Conservation (phyloP, 2,329 filamentous ascomycete genomes). For the Alternaria infectoria region DNA sequence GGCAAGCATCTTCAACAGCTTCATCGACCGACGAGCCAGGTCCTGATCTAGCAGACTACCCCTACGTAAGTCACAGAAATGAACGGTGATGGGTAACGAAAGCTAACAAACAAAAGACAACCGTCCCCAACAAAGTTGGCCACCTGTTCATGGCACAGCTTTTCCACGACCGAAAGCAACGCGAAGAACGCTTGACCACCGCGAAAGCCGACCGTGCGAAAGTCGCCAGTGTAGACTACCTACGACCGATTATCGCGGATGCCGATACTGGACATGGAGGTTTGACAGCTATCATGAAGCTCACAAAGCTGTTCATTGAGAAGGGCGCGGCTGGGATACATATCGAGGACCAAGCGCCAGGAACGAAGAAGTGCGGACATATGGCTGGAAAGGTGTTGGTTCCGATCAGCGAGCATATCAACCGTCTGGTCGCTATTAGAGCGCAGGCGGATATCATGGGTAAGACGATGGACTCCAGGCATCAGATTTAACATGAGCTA, state of each 20-base stretch:
- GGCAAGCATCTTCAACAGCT: conserved; percentile 97
- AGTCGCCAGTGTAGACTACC: conserved; percentile 85
- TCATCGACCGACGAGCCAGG: conserved; percentile 95
- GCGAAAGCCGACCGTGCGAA: conserved; percentile 75
- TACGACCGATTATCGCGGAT: conserved; percentile 94
- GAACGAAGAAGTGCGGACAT: conserved; percentile 99
- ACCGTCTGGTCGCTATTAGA: conserved; percentile 92
- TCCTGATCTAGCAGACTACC: conserved; percentile 97
- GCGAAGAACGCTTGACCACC: conserved; percentile 85
- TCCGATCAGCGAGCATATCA: conserved; percentile 97
- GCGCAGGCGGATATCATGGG: conserved; percentile 99
- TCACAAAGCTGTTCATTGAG: conserved; percentile 97
- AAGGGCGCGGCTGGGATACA: conserved; percentile 97
- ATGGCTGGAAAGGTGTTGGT: conserved; percentile 99
- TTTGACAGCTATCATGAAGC: conserved; percentile 98
- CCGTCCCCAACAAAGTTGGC: conserved; percentile 96
- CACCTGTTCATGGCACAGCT: conserved; percentile 98
- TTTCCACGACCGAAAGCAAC: conserved; percentile 99
- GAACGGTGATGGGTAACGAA: not conserved
- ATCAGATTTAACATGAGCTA: not conserved
- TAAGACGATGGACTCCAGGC: conserved; percentile 38
- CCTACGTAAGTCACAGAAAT: conserved; percentile 53
- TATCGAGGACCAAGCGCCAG: conserved; percentile 97
- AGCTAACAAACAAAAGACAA: conserved; percentile 68
- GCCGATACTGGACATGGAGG: conserved; percentile 97